A percentile compares a stretch with the other conserved stretches of the same genome.
Conservation (phyloP, 1,139 yeast species). For the Nadsonia starkeyi-henricii region DNA sequence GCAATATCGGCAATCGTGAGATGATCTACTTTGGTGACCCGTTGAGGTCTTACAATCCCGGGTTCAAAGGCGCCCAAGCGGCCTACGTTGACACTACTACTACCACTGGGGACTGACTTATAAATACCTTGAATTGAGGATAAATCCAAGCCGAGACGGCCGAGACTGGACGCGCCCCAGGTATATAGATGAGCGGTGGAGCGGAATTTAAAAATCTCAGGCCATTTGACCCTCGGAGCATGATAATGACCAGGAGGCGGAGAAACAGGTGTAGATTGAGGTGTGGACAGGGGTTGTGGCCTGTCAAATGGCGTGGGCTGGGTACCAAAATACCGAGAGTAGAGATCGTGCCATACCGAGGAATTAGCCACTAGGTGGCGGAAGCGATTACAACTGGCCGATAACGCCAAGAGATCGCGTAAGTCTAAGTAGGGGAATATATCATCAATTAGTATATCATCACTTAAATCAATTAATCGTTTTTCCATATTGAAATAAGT, state of each 20-base stretch:
- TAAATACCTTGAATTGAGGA: slow-evolving; percentile 9
- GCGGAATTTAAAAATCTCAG: slow-evolving; percentile 33
- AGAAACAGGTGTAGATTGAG: no score
- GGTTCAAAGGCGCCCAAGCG: slow-evolving; percentile 6
- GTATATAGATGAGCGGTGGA: slow-evolving; percentile 36
- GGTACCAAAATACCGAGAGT: slow-evolving; percentile 15
- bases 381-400: slow-evolving; percentile 12
- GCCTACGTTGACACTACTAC: slow-evolving; percentile 4
- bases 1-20: slow-evolving; percentile 38
- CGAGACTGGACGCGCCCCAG: slow-evolving; percentile 47
- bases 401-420: slow-evolving; percentile 14
- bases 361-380: slow-evolving; percentile 12
- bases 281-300: no score
- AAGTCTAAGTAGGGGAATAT: slow-evolving; percentile 17
- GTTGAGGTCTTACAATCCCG: slow-evolving; percentile 11
- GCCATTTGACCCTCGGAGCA: slow-evolving; percentile 35
- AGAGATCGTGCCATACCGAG: slow-evolving; percentile 21
- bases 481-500: no score
- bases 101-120: slow-evolving; percentile 3
- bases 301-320: slow-evolving; percentile 1
- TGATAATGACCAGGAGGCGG: no score
- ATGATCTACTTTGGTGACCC: slow-evolving; percentile 23
- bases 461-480: slow-evolving; percentile 11
- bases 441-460: slow-evolving; percentile 18
- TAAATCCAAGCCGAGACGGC: slow-evolving; percentile 41